Evolutionary conservation across 1,284 basidiomycete species (phyloP), one percentile per base, ranked within the genome.

Genomic region (Schizopora paradoxa): DNA sequence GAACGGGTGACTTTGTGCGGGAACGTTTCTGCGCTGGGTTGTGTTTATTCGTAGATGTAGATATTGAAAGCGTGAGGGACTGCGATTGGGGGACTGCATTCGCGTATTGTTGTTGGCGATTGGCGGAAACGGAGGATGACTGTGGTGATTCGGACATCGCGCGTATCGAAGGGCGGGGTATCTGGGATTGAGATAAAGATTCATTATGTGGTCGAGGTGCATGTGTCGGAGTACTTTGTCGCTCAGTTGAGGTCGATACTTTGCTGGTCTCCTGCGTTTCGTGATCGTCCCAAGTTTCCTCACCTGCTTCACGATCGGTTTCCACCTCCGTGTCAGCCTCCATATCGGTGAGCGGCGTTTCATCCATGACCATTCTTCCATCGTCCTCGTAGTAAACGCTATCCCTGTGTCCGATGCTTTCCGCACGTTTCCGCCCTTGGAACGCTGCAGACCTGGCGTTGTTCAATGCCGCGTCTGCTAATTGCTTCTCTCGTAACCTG

Each of bases 321-420:
- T 85, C 82, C 23, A 80, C 37, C 27, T 62, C 61, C 23, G 61
- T 59, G 66, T 75, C 74, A 5, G 63, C 66, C 33, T 85, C 83
- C 29, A 81, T 58, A 61, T 86, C 85, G 14, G 83, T 85, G 42
- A 74, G 64, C 5, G 86, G 85, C 47, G 63, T 65, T 60, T 88
- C 86, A 56, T 88, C 83, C 49, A 86, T 57, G 27, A 88, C 82
- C 53, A 70, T 71, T 28, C 66, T 64, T 34, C 58, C 57, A 19
- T 66, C 65, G n/a, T 59, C 59, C 31, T 75, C 74, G 29, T 84
- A 79, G 55, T 78, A 77, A 34, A 86, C 63, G 56, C 85, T 86
- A 47, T 73, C 77, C 47, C 77, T 66, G 13, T 14, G 80, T 77
- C 48, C 84, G 66, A 54, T 72, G 73, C 50, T 68, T 56, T 40